Evolutionary conservation across 148 eudicot genomes (phyloP), one percentile per base, ranked within the genome.

Genomic region (Bassia scoparia): DNA sequence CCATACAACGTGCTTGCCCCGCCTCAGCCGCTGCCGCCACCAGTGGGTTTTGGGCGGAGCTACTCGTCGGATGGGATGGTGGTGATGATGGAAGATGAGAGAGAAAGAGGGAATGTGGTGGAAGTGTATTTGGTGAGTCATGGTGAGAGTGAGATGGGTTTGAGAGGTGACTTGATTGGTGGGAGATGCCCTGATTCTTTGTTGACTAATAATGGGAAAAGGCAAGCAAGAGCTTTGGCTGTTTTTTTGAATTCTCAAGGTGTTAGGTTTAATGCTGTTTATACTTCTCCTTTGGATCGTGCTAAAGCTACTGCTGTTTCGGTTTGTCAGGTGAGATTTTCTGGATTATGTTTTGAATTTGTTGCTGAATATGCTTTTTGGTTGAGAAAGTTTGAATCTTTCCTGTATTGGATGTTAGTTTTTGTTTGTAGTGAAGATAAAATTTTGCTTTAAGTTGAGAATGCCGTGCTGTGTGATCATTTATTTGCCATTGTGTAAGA

Each of bases 151-250:
- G 91, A 91, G 76, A 81, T 89, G 81, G 87, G 83, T 81, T 76
- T 95, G 71, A 84, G 97, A 85, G 91, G 89, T 14, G 98, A 95
- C 76, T 86, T 95, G 87, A 64, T 95, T 0, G 80, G 73, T 20
- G 98, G 98, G n/a, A 78, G 93, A 67, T 86, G 93, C 64, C 89
- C 90, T 0, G 84, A 82, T 70, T 84, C 88, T 1, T 83, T 87
- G 2, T 82, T 95, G 68, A 95, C 97, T 1, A 78, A 77, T 20
- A 88, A 79, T 72, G 98, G 98, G 37, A 88, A 89, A 78, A 81
- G 98, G 12, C 98, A 95, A 77, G 93, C 96, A 0, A 88, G 98
- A 58, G 98, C 98, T 30, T 78, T 95, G 81, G 96, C 96, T 9
- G 98, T 89, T 8, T 89, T 91, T 52, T 76, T 95, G 76, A 95